Conservation (phyloP, 768 basidiomycete species). For the Amanita subjunquillea region DNA sequence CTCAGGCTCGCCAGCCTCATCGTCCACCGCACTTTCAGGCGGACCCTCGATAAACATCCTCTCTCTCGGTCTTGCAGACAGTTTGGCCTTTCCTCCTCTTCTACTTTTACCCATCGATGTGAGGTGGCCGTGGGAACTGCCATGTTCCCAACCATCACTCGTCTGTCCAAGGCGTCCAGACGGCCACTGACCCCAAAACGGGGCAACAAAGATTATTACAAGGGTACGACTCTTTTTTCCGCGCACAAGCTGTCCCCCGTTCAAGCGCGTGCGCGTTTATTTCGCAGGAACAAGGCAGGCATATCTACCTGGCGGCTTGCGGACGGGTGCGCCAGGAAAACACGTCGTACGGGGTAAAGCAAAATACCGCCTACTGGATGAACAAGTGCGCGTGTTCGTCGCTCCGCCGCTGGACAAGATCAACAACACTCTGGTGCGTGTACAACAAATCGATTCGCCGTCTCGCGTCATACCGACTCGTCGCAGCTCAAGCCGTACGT, state of each 20-base stretch:
- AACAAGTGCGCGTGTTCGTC: constrained; percentile 75
- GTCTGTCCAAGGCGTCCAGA: constrained; percentile 77
- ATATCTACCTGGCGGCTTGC: constrained; percentile 69
- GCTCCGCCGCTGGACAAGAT: constrained; percentile 67
- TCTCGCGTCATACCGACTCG: not conserved
- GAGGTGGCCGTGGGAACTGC: not conserved
- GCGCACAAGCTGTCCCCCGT: not conserved
- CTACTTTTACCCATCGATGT: constrained; percentile 13
- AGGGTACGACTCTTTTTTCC: constrained; percentile 44
- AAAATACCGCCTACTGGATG: constrained; percentile 75
- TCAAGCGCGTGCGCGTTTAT: not conserved
- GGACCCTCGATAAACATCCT: constrained; percentile 23
- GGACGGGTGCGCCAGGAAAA: constrained; percentile 84
- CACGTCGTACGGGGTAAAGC: constrained; percentile 69
- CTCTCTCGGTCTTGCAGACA: not conserved
- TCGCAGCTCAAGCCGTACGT: constrained; percentile 67
- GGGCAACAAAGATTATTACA: constrained; percentile 95
- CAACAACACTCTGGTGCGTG: constrained; percentile 42
- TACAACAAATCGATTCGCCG: not conserved
- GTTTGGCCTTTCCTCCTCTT: constrained; percentile 15
- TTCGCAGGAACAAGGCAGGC: constrained; percentile 72
- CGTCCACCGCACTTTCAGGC: constrained; percentile 43
- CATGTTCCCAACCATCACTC: constrained; percentile 64
- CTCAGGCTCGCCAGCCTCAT: constrained; percentile 13
- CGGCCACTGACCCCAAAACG: constrained; percentile 75